Evolutionary conservation across 208 protist species (phyloP), one percentile per base, ranked within the genome.

Genomic region (Borovskyia barvae): DNA sequence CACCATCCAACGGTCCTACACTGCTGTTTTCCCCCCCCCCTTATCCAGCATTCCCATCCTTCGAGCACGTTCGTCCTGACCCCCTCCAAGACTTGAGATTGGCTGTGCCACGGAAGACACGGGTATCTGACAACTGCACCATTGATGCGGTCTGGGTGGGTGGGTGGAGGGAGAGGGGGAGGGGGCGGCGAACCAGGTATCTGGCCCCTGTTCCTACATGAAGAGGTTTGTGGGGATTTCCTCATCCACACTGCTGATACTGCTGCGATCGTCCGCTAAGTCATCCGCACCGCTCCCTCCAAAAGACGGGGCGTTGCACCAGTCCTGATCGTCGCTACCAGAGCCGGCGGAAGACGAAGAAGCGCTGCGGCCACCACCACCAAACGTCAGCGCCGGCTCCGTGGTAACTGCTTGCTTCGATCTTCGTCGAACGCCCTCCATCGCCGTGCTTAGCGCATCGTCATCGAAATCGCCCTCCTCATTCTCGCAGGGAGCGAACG

Each of bases 271-370:
- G 6, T 40, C 41, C 12, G 50, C 55, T 20, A 51, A 57, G 39
- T 59, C 55, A 6, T 5, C 64, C 15, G 32, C 40, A 12, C 20
- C 39, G 54, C 64, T 63, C 48, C 48, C 40, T 3, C 22, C 47
- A 6, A 35, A 50, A 2, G 64, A 71, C 20, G 45, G 53, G 19
- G 26, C 37, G 40, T 26, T 54, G 2, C 54, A 66, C 57, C 66
- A 66, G 26, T 72, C 57, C 36, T 65, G 50, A 22, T 66, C 66
- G 57, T 72, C 66, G 24, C 66, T 72, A 39, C 47, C 49, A 11
- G 55, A 71, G 33, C 33, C 64, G 19, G 54, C 37, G 35, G 40
- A 36, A 5, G 48, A 24, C 36, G 52, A 63, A 3, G 47, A 71
- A 7, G 47, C 39, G 32, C 55, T 58, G 33, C 46, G 46, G 15